phyloP scores from a whole-genome alignment of 306 rosid genomes.

The Begonia fuchsioides region DNA sequence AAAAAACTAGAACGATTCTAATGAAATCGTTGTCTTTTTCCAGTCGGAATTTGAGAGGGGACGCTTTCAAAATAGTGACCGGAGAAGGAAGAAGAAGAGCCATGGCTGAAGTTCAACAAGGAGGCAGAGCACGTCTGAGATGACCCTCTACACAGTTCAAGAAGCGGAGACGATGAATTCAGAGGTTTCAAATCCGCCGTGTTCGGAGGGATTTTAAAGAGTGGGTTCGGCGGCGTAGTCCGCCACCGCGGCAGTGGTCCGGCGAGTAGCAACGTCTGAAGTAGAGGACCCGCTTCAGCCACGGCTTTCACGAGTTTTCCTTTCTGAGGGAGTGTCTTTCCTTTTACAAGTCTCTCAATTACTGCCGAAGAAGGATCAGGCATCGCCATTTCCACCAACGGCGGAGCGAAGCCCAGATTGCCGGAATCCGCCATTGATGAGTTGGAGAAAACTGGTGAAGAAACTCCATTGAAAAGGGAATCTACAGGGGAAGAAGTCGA shows the following conservation, averaged over 20 bases:
- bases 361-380: conserved; percentile 25
- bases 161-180: conserved; percentile 5
- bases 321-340: conserved; percentile 39
- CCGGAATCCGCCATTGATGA: conserved; percentile 27
- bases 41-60: conserved; percentile 13
- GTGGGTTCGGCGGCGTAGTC: conserved; percentile 50
- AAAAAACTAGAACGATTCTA: conserved; percentile 2
- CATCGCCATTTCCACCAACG: too few species aligned
- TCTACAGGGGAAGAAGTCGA: conserved; percentile 19
- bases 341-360: conserved; percentile 25
- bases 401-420: too few species aligned
- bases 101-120: conserved; percentile 26
- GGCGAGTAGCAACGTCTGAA: conserved; percentile 36
- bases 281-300: conserved; percentile 50
- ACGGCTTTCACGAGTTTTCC: conserved; percentile 59
- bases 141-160: conserved; percentile 12
- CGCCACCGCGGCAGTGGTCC: conserved; percentile 71
- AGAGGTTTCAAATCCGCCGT: conserved; percentile 7
- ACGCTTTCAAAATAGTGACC: conserved; percentile 10
- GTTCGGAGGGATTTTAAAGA: conserved; percentile 36
- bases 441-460: conserved; percentile 41
- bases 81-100: conserved; percentile 5
- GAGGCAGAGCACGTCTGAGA: conserved; percentile 48
- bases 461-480: conserved; percentile 46
- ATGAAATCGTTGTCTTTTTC: conserved; percentile 38